Evolutionary conservation across 441 rosid species (phyloP).

Genomic region (Sinapis alba): DNA sequence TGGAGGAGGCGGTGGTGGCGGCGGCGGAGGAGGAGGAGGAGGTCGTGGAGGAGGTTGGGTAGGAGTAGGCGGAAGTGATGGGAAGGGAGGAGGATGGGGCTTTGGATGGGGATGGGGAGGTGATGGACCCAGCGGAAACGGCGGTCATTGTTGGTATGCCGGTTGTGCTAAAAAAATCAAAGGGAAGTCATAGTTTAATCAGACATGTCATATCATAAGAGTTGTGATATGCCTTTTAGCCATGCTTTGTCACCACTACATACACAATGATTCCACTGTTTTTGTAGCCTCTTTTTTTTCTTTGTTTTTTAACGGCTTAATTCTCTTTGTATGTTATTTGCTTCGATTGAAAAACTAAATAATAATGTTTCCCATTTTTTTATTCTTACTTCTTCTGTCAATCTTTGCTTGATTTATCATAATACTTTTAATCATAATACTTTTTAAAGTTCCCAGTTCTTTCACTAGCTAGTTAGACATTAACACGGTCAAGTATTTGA

Average conservation of each 20-base stretch:
- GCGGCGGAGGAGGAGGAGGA: not conserved
- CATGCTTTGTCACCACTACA: conserved; percentile 20
- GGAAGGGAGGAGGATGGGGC: conserved; percentile 26
- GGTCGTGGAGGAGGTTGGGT: conserved; percentile 13
- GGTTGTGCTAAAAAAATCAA: conserved; percentile 32
- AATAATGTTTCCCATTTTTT: not conserved
- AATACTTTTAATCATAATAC: no score
- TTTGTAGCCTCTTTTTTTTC: not conserved
- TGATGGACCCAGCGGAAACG: conserved; percentile 20
- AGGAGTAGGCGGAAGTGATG: conserved; percentile 31
- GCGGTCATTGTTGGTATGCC: conserved; percentile 39
- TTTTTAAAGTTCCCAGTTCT: not conserved
- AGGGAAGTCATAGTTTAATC: conserved; percentile 20
- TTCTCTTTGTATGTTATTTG: not conserved
- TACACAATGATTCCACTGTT: conserved; percentile 15
- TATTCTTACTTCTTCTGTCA: not conserved
- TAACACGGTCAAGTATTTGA: not conserved
- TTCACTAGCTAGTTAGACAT: not conserved
- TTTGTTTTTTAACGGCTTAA: not conserved
- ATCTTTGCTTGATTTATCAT: not conserved
- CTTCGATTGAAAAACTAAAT: not conserved
- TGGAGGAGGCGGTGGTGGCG: not conserved
- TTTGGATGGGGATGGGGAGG: conserved; percentile 39
- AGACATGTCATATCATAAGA: not conserved
- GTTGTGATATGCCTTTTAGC: not conserved